Percentiles rank a stretch among this genome's conserved stretches.
phyloP scores from a whole-genome alignment of 371 early-diverging fungal species.

The Thermomucor indicae-seudaticae region DNA sequence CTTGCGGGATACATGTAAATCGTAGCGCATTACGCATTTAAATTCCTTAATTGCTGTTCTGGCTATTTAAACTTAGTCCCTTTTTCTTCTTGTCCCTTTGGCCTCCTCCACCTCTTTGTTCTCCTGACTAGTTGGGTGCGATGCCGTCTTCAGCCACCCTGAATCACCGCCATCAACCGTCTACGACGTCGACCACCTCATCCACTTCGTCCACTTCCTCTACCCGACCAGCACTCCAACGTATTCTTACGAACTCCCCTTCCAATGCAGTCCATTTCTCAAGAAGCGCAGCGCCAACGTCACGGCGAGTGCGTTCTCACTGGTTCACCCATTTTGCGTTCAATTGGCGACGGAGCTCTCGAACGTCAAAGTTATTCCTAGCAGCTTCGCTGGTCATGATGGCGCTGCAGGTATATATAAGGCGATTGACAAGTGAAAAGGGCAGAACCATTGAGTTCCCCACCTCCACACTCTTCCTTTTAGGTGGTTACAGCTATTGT shows the following conservation, averaged over 20 bases:
- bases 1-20: too few relatives aligned
- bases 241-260: constrained; percentile 37
- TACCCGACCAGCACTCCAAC: constrained; percentile 43
- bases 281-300: constrained; percentile 40
- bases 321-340: constrained; percentile 47
- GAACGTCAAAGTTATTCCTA: constrained; percentile 32
- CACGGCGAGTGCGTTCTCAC: constrained; percentile 42
- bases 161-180: constrained; percentile 45
- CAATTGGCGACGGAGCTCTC: constrained; percentile 44
- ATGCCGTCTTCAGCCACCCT: constrained; percentile 22
- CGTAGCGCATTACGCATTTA: too few relatives aligned
- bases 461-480: too few relatives aligned
- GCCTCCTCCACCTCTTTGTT: too few relatives aligned
- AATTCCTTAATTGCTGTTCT: too few relatives aligned
- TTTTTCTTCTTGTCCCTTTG: too few relatives aligned
- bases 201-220: constrained; percentile 37
- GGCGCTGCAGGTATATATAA: constrained; percentile 23
- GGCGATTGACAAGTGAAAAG: too few relatives aligned
- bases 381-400: constrained; percentile 33
- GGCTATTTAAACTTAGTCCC: too few relatives aligned
- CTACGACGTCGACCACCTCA: constrained; percentile 37
- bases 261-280: constrained; percentile 43
- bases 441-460: too few relatives aligned
- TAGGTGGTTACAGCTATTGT: constrained; percentile 26
- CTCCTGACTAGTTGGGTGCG: too few relatives aligned